phyloP scores from a whole-genome alignment of 208 protist genomes.

The Borovskyia barvae region DNA sequence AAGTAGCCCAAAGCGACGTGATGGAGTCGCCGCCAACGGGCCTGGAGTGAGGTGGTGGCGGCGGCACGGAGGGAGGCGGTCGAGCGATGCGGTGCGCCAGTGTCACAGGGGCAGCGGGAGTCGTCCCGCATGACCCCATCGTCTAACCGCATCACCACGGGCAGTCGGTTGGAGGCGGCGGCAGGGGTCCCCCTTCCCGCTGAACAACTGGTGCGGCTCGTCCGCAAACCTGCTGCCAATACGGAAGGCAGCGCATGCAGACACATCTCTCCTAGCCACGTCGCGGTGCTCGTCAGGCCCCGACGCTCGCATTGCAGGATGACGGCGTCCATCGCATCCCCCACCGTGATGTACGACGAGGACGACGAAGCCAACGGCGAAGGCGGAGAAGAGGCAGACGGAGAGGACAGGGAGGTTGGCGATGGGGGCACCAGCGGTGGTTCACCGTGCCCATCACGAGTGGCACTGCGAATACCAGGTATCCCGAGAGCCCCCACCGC shows the following conservation, averaged over 20 bases:
- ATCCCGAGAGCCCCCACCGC: no score
- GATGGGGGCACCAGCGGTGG: no score
- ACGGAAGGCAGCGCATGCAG: constrained; percentile 48
- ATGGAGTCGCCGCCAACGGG: constrained; percentile 39
- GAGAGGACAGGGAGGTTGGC: no score
- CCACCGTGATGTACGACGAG: constrained; percentile 19
- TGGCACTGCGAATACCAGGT: no score
- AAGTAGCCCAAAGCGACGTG: constrained; percentile 57
- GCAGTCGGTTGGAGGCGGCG: no score
- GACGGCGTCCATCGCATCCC: constrained; percentile 53
- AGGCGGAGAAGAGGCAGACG: background rate
- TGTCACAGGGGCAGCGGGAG: no score
- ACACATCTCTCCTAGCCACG: constrained; percentile 70
- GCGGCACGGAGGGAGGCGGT: background rate
- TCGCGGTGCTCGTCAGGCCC: constrained; percentile 46
- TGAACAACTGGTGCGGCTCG: background rate
- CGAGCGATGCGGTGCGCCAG: no score
- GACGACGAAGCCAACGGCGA: background rate
- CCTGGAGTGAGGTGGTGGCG: background rate
- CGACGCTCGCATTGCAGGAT: constrained; percentile 57
- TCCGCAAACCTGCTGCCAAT: constrained; percentile 1
- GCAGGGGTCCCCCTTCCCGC: no score
- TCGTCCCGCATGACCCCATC: no score
- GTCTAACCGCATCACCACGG: no score
- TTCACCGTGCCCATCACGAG: no score